Base-by-base conservation (phyloP, 108 stramenopile genomes). In the Tribonema minus region DNA sequence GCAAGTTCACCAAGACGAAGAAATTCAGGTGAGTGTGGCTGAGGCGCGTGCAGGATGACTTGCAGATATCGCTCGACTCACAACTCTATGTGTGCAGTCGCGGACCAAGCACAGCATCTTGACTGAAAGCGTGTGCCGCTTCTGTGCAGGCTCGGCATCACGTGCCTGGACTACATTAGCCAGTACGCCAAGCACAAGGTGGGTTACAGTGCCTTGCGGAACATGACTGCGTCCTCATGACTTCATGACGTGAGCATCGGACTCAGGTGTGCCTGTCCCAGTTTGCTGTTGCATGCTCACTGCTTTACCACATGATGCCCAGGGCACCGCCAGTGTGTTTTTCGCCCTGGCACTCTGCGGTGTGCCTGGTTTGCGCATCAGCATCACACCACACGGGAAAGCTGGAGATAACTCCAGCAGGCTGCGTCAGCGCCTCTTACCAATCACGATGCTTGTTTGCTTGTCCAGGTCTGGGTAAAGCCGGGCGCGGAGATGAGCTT, bases 401-500 rank as follows among this genome's bases (percentile, higher is more conserved):
- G 6, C 37, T 12, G 58, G 63, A 3, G 63, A 64, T 23, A 58
- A 61, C 54, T 9, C 61, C 3, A 38, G 88, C 83, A 87, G 92
- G n/a, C n/a, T n/a, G n/a, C n/a, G n/a, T n/a, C n/a, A n/a, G n/a
- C n/a, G n/a, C n/a, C n/a, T n/a, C n/a, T n/a, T n/a, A n/a, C n/a
- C n/a, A n/a, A n/a, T n/a, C n/a, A n/a, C n/a, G n/a, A n/a, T n/a
- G n/a, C n/a, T n/a, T n/a, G n/a, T n/a, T n/a, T n/a, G n/a, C n/a
- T n/a, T n/a, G n/a, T n/a, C 91, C 97, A 99, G 81, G 98, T 99
- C 27, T 99, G 98, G 98, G 92, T 99, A 7, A 99, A 99, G 83
- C 92, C 94, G 46, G 90, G 88, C 67, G 90, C 95, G 25, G 98
- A 99, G 90, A 97, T 98, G 96, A 88, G 87, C 30, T 99, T 97